Base-by-base conservation (phyloP, 129 eudicot genomes). In the Ambrosia trifida region DNA sequence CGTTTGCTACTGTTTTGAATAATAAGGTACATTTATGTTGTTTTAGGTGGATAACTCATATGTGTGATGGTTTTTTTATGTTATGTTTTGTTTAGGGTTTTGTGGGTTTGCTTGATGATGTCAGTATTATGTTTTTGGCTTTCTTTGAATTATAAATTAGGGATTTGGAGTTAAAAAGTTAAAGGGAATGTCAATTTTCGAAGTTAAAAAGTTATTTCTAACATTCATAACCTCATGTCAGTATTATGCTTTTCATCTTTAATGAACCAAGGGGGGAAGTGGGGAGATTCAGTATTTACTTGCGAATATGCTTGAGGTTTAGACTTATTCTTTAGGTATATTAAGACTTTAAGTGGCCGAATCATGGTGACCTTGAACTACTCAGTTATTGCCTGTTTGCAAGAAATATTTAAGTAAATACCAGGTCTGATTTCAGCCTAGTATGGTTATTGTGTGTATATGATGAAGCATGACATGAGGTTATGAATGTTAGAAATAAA, bases 21-120 rank as follows among this genome's bases (percentile, higher is more conserved):
- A 63, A 61, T 32, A 80, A 81, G 88, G 91, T 86, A 72, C 60
- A 30, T 32, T 14, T 13, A 30, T 53, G 11, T n/a, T n/a, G n/a
- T n/a, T n/a, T n/a, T n/a, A n/a, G n/a, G n/a, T n/a, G n/a, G n/a
- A n/a, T n/a, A n/a, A n/a, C n/a, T n/a, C n/a, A n/a, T n/a, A n/a
- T n/a, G n/a, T n/a, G n/a, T n/a, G n/a, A n/a, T n/a, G n/a, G 53
- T 36, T 36, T 17, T 54, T 4, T 54, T 4, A 0, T 74, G 8
- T 20, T 31, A 31, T 31, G 19, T 30, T 4, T 10, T 59, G 33
- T 30, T 58, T 30, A 62, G 53, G 31, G 31, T 3, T 4, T 57
- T 59, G 32, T 51, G 24, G 51, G 7, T 60, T 7, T 62, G 20
- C 49, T 19, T 64, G 46, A 38, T 16, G 40, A 58, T 28, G 40